Percentiles rank a stretch among this genome's conserved stretches.
phyloP scores from a whole-genome alignment of 352 stramenopile species.

The Blastocystis hominis region DNA sequence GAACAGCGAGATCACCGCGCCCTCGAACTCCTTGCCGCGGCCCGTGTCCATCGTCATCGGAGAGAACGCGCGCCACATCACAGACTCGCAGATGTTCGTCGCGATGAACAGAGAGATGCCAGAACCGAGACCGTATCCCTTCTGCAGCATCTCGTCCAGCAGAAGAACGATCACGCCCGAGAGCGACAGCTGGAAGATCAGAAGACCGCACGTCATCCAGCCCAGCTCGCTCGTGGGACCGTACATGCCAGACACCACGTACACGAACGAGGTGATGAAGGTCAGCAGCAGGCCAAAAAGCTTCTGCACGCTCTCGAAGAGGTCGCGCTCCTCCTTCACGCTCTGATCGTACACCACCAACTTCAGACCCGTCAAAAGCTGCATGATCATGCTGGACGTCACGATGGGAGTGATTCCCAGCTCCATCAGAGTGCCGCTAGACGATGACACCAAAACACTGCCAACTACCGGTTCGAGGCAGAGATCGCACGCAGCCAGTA shows the following conservation, averaged over 20 bases:
- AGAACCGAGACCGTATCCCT: slow-evolving; percentile 94
- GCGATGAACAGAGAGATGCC: slow-evolving; percentile 99
- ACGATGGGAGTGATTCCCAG: slow-evolving; percentile 96
- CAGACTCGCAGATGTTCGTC: slow-evolving; percentile 99
- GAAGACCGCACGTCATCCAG: slow-evolving; percentile 92
- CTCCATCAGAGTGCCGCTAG: slow-evolving; percentile 88
- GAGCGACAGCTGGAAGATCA: slow-evolving; percentile 95
- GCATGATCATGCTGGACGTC: slow-evolving; percentile 96
- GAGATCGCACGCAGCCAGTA: slow-evolving; percentile 99
- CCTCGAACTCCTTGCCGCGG: slow-evolving; percentile 95
- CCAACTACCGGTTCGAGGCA: slow-evolving; percentile 80
- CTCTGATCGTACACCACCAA: slow-evolving; percentile 98
- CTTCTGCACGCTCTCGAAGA: slow-evolving; percentile 96
- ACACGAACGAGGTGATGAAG: slow-evolving; percentile 91
- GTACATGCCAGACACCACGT: slow-evolving; percentile 97
- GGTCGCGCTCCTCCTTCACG: slow-evolving; percentile 91
- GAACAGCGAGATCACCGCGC: slow-evolving; percentile 96
- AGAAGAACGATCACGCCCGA: slow-evolving; percentile 96
- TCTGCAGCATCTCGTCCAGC: slow-evolving; percentile 97
- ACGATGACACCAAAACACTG: background rate
- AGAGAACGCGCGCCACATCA: slow-evolving; percentile 98
- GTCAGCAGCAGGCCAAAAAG: slow-evolving; percentile 99
- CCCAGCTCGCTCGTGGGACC: slow-evolving; percentile 91
- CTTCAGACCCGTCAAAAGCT: slow-evolving; percentile 87
- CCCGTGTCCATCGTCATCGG: slow-evolving; percentile 98